Conservation (phyloP, 345 rosid species). For the Cardamine resedifolia region DNA sequence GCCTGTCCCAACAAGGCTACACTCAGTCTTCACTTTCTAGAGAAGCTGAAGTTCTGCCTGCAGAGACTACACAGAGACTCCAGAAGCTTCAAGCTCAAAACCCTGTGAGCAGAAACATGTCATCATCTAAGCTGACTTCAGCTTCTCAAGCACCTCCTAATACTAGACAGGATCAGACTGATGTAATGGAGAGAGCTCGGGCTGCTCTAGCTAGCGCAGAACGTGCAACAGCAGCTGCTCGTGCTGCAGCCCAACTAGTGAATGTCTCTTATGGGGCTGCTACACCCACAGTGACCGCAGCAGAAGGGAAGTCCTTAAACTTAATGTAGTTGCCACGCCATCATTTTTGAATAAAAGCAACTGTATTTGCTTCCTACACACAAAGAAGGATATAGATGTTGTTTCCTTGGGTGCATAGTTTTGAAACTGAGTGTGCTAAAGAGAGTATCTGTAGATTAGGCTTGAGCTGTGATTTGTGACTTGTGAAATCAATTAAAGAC, state of each 20-base stretch:
- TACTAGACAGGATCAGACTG: constrained; percentile 33
- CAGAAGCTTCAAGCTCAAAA: constrained; percentile 37
- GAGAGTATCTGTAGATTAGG: background rate
- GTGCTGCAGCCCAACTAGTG: constrained; percentile 78
- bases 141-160: constrained; percentile 22
- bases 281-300: constrained; percentile 34
- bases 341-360: constrained; percentile 9
- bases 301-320: constrained; percentile 42
- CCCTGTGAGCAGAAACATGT: constrained; percentile 26
- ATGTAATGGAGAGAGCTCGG: constrained; percentile 75
- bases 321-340: background rate
- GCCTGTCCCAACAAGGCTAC: constrained; percentile 36
- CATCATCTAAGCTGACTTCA: constrained; percentile 20
- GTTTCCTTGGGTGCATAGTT: constrained; percentile 4
- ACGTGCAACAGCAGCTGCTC: constrained; percentile 80
- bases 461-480: background rate
- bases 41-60: constrained; percentile 38
- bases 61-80: constrained; percentile 39
- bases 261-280: constrained; percentile 47
- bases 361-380: constrained; percentile 17
- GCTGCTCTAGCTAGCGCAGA: constrained; percentile 86
- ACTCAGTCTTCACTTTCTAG: constrained; percentile 42
- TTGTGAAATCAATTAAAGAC: background rate
- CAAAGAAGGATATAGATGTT: background rate
- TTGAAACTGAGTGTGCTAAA: constrained; percentile 5